phyloP scores from a whole-genome alignment of 257 asterid genomes.

The Mentha longifolia region DNA sequence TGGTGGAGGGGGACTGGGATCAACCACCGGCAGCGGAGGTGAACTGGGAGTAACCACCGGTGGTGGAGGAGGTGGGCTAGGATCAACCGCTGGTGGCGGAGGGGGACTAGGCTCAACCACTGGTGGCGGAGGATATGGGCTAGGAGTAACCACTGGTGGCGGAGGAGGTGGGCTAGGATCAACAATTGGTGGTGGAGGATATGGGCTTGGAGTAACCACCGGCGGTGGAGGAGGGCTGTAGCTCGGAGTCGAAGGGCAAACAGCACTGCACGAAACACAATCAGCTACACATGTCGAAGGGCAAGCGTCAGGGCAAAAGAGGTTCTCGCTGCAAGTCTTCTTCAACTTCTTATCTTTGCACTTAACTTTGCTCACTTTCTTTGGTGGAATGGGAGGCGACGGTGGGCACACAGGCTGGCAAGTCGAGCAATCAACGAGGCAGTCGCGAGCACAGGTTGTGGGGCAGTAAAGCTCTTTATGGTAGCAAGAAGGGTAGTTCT shows the following conservation, averaged over 20 bases:
- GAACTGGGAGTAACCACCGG: not conserved
- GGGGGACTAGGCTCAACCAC: constrained; percentile 22
- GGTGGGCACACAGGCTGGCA: constrained; percentile 56
- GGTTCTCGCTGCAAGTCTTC: constrained; percentile 34
- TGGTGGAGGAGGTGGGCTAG: constrained; percentile 27
- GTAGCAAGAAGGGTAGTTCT: constrained; percentile 45
- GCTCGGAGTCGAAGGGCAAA: constrained; percentile 35
- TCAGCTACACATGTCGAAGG: constrained; percentile 41
- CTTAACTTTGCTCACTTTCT: constrained; percentile 34
- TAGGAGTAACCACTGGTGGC: not conserved
- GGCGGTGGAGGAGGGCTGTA: constrained; percentile 18
- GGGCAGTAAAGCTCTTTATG: constrained; percentile 53
- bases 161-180: not conserved
- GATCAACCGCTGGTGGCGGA: not conserved
- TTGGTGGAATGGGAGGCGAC: constrained; percentile 44
- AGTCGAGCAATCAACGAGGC: constrained; percentile 51
- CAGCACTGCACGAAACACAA: constrained; percentile 36
- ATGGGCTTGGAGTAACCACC: no score
- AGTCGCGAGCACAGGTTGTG: constrained; percentile 43
- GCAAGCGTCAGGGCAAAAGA: constrained; percentile 44
- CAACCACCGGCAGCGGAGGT: not conserved
- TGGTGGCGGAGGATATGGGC: constrained; percentile 15
- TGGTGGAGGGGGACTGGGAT: constrained; percentile 6
- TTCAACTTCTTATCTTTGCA: constrained; percentile 33
- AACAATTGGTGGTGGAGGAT: not conserved